Evolutionary conservation across 331 rosid species (phyloP), one percentile per base, ranked within the genome.

Genomic region (Telfairia occidentalis): DNA sequence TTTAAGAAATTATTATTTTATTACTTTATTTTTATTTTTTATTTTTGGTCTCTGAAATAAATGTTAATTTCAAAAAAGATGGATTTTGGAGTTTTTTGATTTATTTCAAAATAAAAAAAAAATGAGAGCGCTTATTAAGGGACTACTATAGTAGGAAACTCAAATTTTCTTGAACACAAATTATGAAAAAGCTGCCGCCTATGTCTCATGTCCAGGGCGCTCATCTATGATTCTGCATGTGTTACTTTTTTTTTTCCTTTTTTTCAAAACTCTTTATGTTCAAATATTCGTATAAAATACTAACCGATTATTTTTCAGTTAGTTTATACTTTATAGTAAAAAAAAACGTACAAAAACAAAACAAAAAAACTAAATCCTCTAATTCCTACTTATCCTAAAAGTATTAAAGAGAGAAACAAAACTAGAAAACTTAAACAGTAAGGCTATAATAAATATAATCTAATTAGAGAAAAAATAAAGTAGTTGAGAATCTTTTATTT

Each of bases 181-280:
- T 69, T 73, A 79, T 73, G 59, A 53, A 77, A 26, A 72, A 15
- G 77, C 81, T 70, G 75, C 57, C 75, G 45, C 58, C 6, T 7
- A 45, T 70, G 75, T 70, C 58, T 45, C 40, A 28, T 26, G 34
- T 45, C 58, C 1, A 70, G 75, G 75, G 75, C 16, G 58, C 58
- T 26, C 75, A 75, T 61, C 78, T 64, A 69, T 75, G 21, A 71
- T 77, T 64, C 43, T 23, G 46, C 72, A 52, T 69, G 15, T 37
- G 5, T 46, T 59, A 24, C 65, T 28, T 11, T 63, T 54, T 70
- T 24, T 52, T 10, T 42, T 5, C 3, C 3, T 35, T 2, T n/a
- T 34, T 21, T 3, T 4, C 16, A 67, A 42, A 19, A 23, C 3
- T 12, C n/a, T 66, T 66, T 66, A 12, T 66, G 15, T 23, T 69